phyloP scores from a whole-genome alignment of 2,329 filamentous ascomycete species.

The Epichloe amarillans region DNA sequence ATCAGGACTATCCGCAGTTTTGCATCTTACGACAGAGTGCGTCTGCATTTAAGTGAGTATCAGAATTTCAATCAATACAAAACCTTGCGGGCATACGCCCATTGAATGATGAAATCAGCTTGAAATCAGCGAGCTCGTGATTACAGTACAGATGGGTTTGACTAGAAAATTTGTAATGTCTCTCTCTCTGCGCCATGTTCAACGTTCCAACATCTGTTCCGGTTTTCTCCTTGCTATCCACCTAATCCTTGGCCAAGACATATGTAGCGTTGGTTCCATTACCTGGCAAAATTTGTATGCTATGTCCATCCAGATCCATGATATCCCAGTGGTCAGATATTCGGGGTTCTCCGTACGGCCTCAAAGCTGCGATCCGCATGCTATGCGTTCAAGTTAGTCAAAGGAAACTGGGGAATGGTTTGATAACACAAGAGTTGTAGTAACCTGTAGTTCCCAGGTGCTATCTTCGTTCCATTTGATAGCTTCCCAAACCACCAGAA shows the following conservation, averaged over 20 bases:
- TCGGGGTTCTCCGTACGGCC: constrained; percentile 27
- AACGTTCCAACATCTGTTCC: background rate
- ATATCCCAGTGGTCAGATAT: constrained; percentile 30
- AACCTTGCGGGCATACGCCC: background rate
- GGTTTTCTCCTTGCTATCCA: background rate
- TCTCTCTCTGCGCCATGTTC: background rate
- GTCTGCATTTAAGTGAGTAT: background rate
- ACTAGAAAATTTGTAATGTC: background rate
- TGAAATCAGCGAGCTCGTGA: background rate
- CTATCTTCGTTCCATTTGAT: constrained; percentile 26
- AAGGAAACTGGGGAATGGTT: background rate
- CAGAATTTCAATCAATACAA: background rate
- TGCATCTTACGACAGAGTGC: background rate
- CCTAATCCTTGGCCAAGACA: background rate
- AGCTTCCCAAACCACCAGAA: constrained; percentile 31
- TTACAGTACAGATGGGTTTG: background rate
- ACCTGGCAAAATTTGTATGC: constrained; percentile 22
- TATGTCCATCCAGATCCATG: constrained; percentile 15
- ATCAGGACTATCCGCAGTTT: background rate
- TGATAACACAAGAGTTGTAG: background rate
- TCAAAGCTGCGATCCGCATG: constrained; percentile 28
- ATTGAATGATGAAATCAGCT: background rate
- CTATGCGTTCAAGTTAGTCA: constrained; percentile 9
- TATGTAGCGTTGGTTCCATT: constrained; percentile 16
- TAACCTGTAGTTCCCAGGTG: constrained; percentile 27